A percentile compares a stretch with the other conserved stretches of the same genome.
Conservation (phyloP, 768 basidiomycete species). For the Ephemerocybe angulata region DNA sequence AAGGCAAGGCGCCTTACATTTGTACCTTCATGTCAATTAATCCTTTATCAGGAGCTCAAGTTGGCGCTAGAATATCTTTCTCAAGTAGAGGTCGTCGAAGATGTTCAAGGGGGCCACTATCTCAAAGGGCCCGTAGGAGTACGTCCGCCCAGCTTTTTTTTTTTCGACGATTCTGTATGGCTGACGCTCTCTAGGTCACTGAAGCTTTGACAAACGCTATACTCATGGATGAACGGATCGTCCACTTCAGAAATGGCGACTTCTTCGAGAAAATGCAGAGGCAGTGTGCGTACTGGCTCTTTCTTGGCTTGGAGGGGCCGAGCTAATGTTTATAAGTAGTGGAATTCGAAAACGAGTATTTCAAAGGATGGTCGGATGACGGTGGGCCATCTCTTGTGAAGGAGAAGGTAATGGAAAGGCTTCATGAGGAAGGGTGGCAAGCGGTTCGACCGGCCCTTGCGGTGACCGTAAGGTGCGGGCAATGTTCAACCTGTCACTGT, state of each 20-base stretch:
- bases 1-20: background rate
- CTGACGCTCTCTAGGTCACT: background rate
- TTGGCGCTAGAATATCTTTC: background rate
- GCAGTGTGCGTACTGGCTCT: background rate
- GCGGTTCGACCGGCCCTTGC: background rate
- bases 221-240: background rate
- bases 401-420: background rate
- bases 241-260: background rate
- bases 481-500: too few species aligned
- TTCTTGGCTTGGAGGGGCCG: background rate
- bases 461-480: conserved; percentile 7
- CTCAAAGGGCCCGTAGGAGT: background rate
- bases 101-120: background rate
- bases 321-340: background rate
- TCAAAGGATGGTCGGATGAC: background rate
- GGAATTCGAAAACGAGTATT: background rate
- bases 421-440: background rate
- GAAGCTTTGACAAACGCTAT: background rate
- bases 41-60: background rate
- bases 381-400: background rate
- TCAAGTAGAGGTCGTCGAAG: background rate
- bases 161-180: background rate
- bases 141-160: background rate
- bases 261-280: background rate
- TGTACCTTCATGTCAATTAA: background rate